Base-by-base conservation (phyloP, 495 filamentous ascomycete species). In the Glonium stellatum region DNA sequence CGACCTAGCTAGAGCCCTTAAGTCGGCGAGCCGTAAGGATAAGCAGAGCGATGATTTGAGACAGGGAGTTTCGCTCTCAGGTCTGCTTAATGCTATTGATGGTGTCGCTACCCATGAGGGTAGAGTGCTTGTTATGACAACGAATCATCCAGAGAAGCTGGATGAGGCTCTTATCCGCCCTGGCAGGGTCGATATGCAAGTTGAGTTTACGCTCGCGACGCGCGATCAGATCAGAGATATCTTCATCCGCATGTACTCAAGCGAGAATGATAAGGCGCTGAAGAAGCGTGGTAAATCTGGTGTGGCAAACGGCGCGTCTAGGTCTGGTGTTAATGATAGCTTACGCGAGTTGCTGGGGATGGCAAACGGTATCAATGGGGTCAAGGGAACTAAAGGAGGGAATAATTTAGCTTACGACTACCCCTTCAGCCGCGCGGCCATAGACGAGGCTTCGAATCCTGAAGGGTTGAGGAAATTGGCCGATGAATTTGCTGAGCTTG, bases 81-180 rank as follows among this genome's bases (percentile, higher is more conserved):
- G 87, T 0, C 77, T 95, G 0, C 77, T 95, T n/a, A 93, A 95
- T 70, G 82, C 81, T 48, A 87, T 95, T 60, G 89, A 95, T 65
- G 89, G 89, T 27, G 89, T 92, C 0, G 86, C 86, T 6, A 86
- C 85, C 1, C 86, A 90, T 57, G 89, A 92, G 73, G 89, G 89
- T 25, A 80, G 87, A 27, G 80, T 92, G 9, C 78, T 93, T 8
- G 82, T 93, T 72, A 90, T 93, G 84, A 93, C 89, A 0, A 92
- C 87, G 22, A 95, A 95, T 70, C 79, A 84, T 56, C 85, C 84
- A 1, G 86, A 92, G 61, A 77, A 79, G 18, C 78, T 95, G 1
- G 89, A 93, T 69, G 75, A 81, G 2, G 89, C 89, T 0, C 77
- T 95, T 12, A 84, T 89, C 58, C 81, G 89, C 0, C 87, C 87